Evolutionary conservation across 495 filamentous ascomycete species (phyloP).

Genomic region (Choiromyces venosus): DNA sequence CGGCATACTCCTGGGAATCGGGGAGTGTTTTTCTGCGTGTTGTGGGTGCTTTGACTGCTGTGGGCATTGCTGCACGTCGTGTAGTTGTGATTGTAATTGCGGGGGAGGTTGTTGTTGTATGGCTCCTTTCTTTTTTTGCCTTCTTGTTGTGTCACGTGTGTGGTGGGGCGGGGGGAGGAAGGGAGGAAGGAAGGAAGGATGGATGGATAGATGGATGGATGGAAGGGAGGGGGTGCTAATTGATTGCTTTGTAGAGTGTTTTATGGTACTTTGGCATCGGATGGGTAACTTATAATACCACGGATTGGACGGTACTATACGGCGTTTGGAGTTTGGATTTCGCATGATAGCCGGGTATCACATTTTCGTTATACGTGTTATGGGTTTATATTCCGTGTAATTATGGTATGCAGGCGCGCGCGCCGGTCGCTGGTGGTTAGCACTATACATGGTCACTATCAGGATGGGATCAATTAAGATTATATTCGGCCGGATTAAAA

Average conservation of each 20-base stretch:
- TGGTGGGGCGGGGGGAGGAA: not conserved
- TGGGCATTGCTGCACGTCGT: constrained; percentile 8
- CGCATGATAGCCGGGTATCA: too few species aligned
- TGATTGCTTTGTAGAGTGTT: not conserved
- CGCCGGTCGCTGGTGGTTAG: not conserved
- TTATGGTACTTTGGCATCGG: not conserved
- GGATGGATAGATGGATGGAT: too few species aligned
- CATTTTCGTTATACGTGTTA: too few species aligned
- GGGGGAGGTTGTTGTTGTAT: not conserved
- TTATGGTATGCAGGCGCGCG: not conserved
- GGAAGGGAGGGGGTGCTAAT: not conserved
- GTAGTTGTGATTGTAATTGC: constrained; percentile 13
- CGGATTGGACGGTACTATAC: not conserved
- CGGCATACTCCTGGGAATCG: constrained; percentile 9
- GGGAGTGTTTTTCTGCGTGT: constrained; percentile 9
- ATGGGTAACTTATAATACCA: not conserved
- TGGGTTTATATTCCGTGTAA: not conserved
- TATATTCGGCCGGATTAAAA: not conserved
- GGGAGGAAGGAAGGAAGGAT: too few species aligned
- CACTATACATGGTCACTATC: not conserved
- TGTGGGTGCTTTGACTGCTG: constrained; percentile 17
- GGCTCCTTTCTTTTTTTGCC: not conserved
- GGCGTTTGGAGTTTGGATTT: not conserved
- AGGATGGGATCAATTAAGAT: not conserved
- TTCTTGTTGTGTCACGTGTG: not conserved